Base-by-base conservation (phyloP, 129 eudicot genomes). In the Pseudognaphalium luteoalbum region DNA sequence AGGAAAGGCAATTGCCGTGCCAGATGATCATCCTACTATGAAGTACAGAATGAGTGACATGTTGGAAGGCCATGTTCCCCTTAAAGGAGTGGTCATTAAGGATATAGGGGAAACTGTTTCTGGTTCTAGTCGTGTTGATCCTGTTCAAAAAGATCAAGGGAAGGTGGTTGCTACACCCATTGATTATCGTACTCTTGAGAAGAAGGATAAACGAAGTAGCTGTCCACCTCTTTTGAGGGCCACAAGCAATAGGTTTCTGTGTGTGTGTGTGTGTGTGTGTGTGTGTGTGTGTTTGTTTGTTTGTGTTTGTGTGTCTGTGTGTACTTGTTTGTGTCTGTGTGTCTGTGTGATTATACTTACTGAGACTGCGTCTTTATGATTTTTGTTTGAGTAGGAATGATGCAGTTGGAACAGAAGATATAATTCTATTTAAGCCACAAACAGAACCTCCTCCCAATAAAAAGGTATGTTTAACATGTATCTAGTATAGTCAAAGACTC, bases 381-480 rank as follows among this genome's bases (percentile, higher is more conserved):
- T 3, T 68, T 41, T 73, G 54, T 10, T 65, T 73, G 39, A 66
- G 66, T 54, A 90, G 92, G 86, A 56, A 30, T 77, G 85, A 62
- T 22, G 68, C 16, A 51, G 78, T 50, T 82, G 83, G 50, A 82
- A 56, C 51, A 52, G 81, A 56, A 57, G 83, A 69, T 81, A 50
- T 2, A 50, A 68, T 68, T 35, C 60, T 30, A 44, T 65, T 80
- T 44, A 82, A 77, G 59, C 68, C 78, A 58, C 81, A 82, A 80
- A 79, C 88, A 14, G 90, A 79, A 79, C 88, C 90, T 41, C 88
- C 72, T 62, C 80, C 63, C 44, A 82, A 67, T 52, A 90, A 84
- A 80, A 85, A 87, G 96, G 96, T 90, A 69, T 19, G 78, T 79
- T 42, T 41, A 80, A 67, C 25, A 37, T 79, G n/a, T 56, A 65